These are phyloP conservation scores for Phytopythium helicoides DNA, from an alignment of 352 stramenopile species.

Conservation along the genomic window DNA sequence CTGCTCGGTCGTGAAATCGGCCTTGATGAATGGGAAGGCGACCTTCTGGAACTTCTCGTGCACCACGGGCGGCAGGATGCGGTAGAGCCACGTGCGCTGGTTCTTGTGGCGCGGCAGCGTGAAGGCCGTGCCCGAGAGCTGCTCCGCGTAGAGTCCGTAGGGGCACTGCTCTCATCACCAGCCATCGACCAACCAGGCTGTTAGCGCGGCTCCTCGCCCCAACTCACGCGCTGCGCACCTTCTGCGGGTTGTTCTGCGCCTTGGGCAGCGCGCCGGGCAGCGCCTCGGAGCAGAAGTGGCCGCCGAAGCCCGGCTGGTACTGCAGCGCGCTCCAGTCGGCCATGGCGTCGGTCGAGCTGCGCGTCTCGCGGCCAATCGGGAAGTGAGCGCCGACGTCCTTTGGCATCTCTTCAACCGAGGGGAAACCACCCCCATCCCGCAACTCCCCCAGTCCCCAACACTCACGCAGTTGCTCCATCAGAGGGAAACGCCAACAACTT, in stretches of 20 bases:
- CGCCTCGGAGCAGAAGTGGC: slow-evolving; percentile 93
- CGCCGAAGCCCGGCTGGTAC: slow-evolving; percentile 92
- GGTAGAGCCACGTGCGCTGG: slow-evolving; percentile 91
- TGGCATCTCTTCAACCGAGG: neutral
- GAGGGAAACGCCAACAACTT: too few species aligned
- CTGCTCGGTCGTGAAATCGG: slow-evolving; percentile 65
- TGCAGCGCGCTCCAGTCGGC: slow-evolving; percentile 53
- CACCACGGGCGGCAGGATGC: slow-evolving; percentile 86
- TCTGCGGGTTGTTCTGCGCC: slow-evolving; percentile 94
- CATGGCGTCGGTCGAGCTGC: neutral
- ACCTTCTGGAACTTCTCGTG: slow-evolving; percentile 68
- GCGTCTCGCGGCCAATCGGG: neutral
- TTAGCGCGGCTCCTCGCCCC: too few species aligned
- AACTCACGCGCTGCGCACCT: too few species aligned
- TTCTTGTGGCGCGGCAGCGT: slow-evolving; percentile 90
- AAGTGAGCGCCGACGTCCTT: too few species aligned
- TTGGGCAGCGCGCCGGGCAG: slow-evolving; percentile 87
- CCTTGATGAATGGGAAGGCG: slow-evolving; percentile 49
- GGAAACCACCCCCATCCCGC: too few species aligned
- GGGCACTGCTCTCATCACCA: slow-evolving; percentile 49
- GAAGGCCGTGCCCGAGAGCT: slow-evolving; percentile 96
- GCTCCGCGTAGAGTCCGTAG: slow-evolving; percentile 93
- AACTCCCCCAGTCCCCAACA: neutral
- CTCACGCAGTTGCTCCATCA: too few species aligned
- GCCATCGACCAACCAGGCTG: too few species aligned